Base-by-base conservation (phyloP, 768 basidiomycete species). In the Daedaleopsis nitida region DNA sequence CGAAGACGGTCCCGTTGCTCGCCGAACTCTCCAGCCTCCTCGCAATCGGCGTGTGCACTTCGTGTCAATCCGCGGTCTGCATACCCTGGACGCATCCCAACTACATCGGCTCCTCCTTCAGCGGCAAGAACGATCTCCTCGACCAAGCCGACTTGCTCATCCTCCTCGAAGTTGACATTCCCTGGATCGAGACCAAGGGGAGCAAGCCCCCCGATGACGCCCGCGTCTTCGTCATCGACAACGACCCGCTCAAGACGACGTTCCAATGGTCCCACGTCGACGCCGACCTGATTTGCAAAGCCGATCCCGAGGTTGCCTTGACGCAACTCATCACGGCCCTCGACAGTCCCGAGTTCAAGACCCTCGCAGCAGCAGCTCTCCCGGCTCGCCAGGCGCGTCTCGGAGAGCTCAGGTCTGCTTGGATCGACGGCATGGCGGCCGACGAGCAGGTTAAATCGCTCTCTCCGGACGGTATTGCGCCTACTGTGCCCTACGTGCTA, bases 161-260 rank as follows among this genome's bases (percentile, higher is more conserved):
- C 16, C 74, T 89, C 19, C 60, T 91, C 17, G 89, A 91, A 57
- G 80, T 78, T 4, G 86, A 87, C 64, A 73, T 88, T 1, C 86
- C 88, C 0, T 91, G 88, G 86, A 83, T 87, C 27, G 80, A 83
- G 1, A 72, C 68, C 48, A 77, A 81, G 55, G 79, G 81, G 24
- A 75, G 69, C 57, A 72, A 72, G 7, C 86, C 87, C 0, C 66
- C 37, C 1, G 66, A 73, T 0, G 69, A 74, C 3, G 82, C 86
- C 0, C 73, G 78, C 19, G 78, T 89, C 5, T 88, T 87, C 64
- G 74, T 89, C 16, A 69, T 90, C 19, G 88, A 89, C 65, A 73
- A 80, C 17, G 86, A 91, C 62, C 86, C 87, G 1, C 76, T 91
- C 4, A 86, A 82, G 72, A 75, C 80, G 23, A 63, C 66, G 1